A percentile compares a stretch with the other conserved stretches of the same genome.
Evolutionary conservation across 371 early-diverging fungal genomes (phyloP).

Genomic region (Actinomortierella wolfii): DNA sequence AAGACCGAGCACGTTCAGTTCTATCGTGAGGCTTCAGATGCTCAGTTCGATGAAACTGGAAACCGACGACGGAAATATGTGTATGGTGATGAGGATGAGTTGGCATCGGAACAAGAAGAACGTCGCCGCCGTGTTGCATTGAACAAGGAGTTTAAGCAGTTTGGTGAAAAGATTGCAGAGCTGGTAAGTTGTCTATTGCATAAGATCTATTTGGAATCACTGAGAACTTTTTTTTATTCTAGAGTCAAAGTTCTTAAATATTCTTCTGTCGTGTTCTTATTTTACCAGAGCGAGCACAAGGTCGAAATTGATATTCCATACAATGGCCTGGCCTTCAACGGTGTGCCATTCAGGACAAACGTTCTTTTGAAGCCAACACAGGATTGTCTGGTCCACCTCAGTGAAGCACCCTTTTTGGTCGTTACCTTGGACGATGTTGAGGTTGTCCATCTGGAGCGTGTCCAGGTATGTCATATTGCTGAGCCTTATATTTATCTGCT

Average conservation of each 20-base stretch:
- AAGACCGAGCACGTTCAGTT: constrained; percentile 99
- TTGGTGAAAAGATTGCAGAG: constrained; percentile 92
- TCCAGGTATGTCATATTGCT: constrained; percentile 52
- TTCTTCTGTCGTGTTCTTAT: not conserved
- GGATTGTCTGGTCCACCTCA: constrained; percentile 96
- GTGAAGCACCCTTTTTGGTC: constrained; percentile 96
- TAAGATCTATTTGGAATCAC: not conserved
- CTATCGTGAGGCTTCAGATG: constrained; percentile 96
- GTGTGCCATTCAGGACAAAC: constrained; percentile 95
- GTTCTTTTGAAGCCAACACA: constrained; percentile 97
- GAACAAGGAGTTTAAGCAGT: constrained; percentile 95
- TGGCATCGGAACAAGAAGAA: constrained; percentile 95
- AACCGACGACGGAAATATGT: constrained; percentile 90
- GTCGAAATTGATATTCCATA: constrained; percentile 95
- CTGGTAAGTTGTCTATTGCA: constrained; percentile 52
- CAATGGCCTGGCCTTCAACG: constrained; percentile 95
- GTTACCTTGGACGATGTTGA: constrained; percentile 96
- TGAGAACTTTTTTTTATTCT: not conserved
- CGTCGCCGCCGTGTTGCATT: constrained; percentile 83
- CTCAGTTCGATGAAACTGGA: constrained; percentile 96
- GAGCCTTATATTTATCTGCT: not conserved
- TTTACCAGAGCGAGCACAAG: constrained; percentile 72
- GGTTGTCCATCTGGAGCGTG: constrained; percentile 98
- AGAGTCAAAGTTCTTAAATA: not conserved
- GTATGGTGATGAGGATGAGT: constrained; percentile 97